phyloP scores from a whole-genome alignment of 805 yeast genomes.

The Sugiyamaella lignohabitans region DNA sequence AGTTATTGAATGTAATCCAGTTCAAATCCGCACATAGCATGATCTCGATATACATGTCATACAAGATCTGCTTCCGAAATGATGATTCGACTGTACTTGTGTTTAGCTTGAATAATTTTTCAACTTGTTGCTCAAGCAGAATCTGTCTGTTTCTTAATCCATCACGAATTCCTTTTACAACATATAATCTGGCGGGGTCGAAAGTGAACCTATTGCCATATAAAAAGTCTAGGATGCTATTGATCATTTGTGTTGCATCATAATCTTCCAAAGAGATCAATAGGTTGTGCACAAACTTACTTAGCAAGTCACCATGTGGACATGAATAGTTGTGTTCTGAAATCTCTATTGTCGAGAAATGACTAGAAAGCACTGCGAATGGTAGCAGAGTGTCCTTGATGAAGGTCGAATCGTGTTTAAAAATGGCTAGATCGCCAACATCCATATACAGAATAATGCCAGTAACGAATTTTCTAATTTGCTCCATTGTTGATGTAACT shows the following conservation, averaged over 20 bases:
- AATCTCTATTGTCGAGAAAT: slow-evolving; percentile 42
- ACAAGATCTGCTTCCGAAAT: slow-evolving; percentile 15
- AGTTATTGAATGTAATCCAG: neutral
- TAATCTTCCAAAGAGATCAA: slow-evolving; percentile 26
- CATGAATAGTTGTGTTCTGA: slow-evolving; percentile 34
- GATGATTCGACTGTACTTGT: slow-evolving; percentile 14
- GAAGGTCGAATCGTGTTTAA: slow-evolving; percentile 39
- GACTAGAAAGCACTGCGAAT: slow-evolving; percentile 55
- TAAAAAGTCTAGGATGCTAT: slow-evolving; percentile 40
- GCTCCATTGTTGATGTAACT: slow-evolving; percentile 66
- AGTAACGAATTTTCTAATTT: slow-evolving; percentile 60
- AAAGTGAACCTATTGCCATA: slow-evolving; percentile 45
- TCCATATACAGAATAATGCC: slow-evolving; percentile 50
- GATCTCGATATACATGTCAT: slow-evolving; percentile 11
- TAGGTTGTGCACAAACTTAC: slow-evolving; percentile 40
- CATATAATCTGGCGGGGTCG: slow-evolving; percentile 64
- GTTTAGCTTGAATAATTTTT: slow-evolving; percentile 2
- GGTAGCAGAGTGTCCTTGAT: slow-evolving; percentile 40
- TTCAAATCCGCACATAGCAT: slow-evolving; percentile 10
- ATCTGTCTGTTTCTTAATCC: slow-evolving; percentile 38
- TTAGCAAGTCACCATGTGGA: slow-evolving; percentile 49
- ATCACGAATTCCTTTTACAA: slow-evolving; percentile 49
- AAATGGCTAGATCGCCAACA: slow-evolving; percentile 38
- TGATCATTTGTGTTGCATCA: slow-evolving; percentile 28
- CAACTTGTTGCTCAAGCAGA: slow-evolving; percentile 27